These are phyloP conservation scores for Russula compacta DNA, from an alignment of 768 basidiomycete genomes.

Conservation along the genomic window DNA sequence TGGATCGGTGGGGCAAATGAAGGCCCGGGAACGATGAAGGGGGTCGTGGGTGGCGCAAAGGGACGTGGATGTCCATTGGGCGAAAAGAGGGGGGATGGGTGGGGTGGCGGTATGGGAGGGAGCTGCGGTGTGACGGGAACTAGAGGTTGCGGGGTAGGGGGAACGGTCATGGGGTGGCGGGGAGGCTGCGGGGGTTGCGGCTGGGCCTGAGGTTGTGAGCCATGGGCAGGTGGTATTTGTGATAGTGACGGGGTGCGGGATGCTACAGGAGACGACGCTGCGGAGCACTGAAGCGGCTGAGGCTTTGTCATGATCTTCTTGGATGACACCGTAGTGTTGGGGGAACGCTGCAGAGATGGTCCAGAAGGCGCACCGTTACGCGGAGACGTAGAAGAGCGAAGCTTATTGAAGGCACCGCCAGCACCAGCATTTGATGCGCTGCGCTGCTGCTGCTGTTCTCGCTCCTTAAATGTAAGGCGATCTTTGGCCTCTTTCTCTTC, in stretches of 20 bases:
- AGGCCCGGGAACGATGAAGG: constrained; percentile 36
- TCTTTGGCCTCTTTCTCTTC: constrained; percentile 37
- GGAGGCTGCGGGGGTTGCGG: constrained; percentile 32
- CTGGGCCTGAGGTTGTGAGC: constrained; percentile 21
- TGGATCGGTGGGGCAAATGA: constrained; percentile 39
- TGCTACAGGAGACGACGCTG: constrained; percentile 22
- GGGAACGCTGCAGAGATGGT: constrained; percentile 39
- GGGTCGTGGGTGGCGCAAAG: constrained; percentile 37
- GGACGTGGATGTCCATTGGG: constrained; percentile 34
- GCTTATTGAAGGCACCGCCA: constrained; percentile 32
- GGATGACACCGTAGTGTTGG: constrained; percentile 36
- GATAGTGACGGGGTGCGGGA: constrained; percentile 30
- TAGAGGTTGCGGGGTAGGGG: constrained; percentile 42
- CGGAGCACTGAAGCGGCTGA: constrained; percentile 15
- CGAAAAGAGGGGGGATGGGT: constrained; percentile 32
- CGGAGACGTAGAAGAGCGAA: constrained; percentile 43
- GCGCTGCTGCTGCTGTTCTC: constrained; percentile 30
- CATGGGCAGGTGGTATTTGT: constrained; percentile 26
- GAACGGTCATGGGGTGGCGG: constrained; percentile 36
- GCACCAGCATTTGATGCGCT: constrained; percentile 20
- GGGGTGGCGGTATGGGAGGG: constrained; percentile 7
- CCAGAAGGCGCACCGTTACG: constrained; percentile 39
- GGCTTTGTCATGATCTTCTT: constrained; percentile 60
- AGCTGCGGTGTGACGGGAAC: constrained; percentile 34
- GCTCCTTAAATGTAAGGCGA: constrained; percentile 25